Evolutionary conservation across 192 early-diverging fungal species (phyloP).

Genomic region (Backusella luteola): DNA sequence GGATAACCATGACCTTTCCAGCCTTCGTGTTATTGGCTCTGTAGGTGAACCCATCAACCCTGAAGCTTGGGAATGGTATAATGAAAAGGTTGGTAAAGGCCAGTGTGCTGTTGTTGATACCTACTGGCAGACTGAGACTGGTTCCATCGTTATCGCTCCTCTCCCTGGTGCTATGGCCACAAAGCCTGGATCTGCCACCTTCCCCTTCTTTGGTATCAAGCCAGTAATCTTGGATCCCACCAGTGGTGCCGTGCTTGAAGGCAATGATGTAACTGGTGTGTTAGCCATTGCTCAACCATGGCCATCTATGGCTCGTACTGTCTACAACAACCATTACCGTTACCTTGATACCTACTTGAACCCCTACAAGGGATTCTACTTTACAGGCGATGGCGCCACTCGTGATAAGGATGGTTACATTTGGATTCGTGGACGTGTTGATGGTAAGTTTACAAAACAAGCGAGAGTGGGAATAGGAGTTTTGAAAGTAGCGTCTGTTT

Average conservation of each 20-base stretch:
- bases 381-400: constrained; percentile 85
- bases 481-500: not conserved
- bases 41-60: constrained; percentile 99
- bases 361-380: constrained; percentile 91
- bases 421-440: constrained; percentile 92
- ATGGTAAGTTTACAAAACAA: constrained; percentile 28
- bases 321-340: constrained; percentile 88
- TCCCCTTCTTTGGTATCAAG: constrained; percentile 97
- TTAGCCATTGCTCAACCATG: constrained; percentile 84
- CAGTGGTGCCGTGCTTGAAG: constrained; percentile 73
- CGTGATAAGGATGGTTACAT: constrained; percentile 93
- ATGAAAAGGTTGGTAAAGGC: constrained; percentile 83
- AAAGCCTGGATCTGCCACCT: constrained; percentile 94
- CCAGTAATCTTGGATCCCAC: constrained; percentile 80
- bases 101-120: constrained; percentile 96
- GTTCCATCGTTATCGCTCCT: constrained; percentile 88
- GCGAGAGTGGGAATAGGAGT: not conserved
- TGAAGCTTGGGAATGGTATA: constrained; percentile 97
- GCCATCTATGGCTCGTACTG: constrained; percentile 90
- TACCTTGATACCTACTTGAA: constrained; percentile 93
- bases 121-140: constrained; percentile 94
- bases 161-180: constrained; percentile 86
- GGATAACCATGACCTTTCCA: constrained; percentile 73
- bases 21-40: constrained; percentile 87
- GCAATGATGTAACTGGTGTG: constrained; percentile 90